Base-by-base conservation (phyloP, 768 basidiomycete species). In the Sarcodon aspratus region DNA sequence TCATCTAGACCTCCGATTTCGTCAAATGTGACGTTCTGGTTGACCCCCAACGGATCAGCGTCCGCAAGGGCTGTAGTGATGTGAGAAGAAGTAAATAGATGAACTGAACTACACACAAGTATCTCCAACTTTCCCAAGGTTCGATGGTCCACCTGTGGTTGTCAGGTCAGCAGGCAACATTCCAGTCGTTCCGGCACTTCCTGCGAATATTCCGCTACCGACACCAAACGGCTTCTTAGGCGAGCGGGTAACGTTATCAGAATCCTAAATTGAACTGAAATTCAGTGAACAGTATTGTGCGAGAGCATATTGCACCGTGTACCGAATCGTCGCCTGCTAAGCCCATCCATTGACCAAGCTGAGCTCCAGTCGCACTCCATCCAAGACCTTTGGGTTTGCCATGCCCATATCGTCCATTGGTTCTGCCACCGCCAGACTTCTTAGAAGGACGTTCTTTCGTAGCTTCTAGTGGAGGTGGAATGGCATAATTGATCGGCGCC, bases 1-100 rank as follows among this genome's bases (percentile, higher is more conserved):
- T 91, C 87, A 57, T 97, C 94, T 36, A 99, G 68, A 3, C 96
- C 96, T 18, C 96, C 96, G 27, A 98, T 90, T 66, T 92, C 90
- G 57, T 96, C 91, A 60, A 99, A 98, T 0, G 93, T 94, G 7
- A 98, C 86, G 54, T 88, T 90, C 55, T 82, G 77, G 57, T 94
- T 93, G 7, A 95, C 88, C 11, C 93, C 93, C 12, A 99, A 73
- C 3, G 96, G 96, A 66, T 99, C 96, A 3, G 89, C 86, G 61
- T 99, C 96, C 7, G 95, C 93, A 12, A 94, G 76, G 36, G 80
- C 93, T 90, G 52, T 42, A 38, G 40, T 8, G 13, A 42, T 9
- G 13, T 38, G 36, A 46, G 42, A 60, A 15, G 40, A 52, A 52
- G 36, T 55, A 36, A 42, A 52, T 55, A 32, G 55, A 54, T 40